phyloP scores from a whole-genome alignment of 1,139 yeast genomes.

The Scheffersomyces parashehatae region DNA sequence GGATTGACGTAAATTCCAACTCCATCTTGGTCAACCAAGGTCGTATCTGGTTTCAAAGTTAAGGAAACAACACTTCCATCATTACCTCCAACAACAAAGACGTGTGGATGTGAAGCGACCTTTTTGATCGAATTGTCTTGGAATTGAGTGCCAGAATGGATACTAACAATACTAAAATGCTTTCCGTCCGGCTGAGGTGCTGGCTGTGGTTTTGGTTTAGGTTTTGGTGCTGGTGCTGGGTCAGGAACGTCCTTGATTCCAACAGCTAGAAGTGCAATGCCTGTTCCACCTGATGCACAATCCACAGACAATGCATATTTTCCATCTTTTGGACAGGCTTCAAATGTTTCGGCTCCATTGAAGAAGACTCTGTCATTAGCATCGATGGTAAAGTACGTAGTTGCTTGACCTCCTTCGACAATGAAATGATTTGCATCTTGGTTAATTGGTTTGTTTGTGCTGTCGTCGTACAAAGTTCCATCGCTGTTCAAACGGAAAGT shows the following conservation, averaged over 20 bases:
- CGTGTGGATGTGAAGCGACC: constrained; percentile 29
- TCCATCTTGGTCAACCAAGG: constrained; percentile 30
- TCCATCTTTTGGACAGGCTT: constrained; percentile 21
- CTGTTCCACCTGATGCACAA: constrained; percentile 11
- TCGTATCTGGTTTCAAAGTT: constrained; percentile 23
- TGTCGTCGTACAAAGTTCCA: constrained; percentile 20
- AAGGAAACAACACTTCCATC: constrained; percentile 26
- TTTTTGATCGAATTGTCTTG: constrained; percentile 25
- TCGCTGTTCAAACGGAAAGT: constrained; percentile 18
- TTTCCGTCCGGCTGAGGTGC: neutral
- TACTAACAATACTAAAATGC: constrained; percentile 17
- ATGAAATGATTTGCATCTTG: constrained; percentile 13
- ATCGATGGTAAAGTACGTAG: constrained; percentile 17
- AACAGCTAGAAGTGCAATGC: constrained; percentile 11
- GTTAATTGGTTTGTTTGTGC: constrained; percentile 14
- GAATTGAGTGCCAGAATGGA: constrained; percentile 22
- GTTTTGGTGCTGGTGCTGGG: neutral
- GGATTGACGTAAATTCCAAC: constrained; percentile 26
- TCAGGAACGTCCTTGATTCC: constrained; percentile 1
- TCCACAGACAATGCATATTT: constrained; percentile 9
- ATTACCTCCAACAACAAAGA: constrained; percentile 31
- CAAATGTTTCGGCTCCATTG: constrained; percentile 15
- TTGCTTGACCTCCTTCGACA: constrained; percentile 13
- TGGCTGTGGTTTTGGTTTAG: neutral
- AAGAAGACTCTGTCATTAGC: constrained; percentile 12